Conservation (phyloP, 1,284 basidiomycete genomes). For the Thecaphora frezii region DNA sequence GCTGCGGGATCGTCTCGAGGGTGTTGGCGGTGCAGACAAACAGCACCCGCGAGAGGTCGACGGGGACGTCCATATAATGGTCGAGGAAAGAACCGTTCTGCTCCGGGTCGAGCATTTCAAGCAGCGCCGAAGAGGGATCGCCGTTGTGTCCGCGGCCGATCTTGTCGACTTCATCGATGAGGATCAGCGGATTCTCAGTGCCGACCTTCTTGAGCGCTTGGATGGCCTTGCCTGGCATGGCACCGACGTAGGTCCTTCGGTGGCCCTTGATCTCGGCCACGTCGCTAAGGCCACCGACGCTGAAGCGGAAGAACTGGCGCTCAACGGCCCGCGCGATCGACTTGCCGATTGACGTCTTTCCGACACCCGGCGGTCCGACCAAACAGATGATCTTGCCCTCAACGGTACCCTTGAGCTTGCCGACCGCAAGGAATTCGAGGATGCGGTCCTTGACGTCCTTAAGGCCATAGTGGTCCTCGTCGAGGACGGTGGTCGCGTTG, state of each 20-base stretch:
- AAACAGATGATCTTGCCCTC: slow-evolving; percentile 97
- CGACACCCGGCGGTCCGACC: slow-evolving; percentile 94
- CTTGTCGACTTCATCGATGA: slow-evolving; percentile 99
- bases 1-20: slow-evolving; percentile 93
- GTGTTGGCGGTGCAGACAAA: slow-evolving; percentile 82
- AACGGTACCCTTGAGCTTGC: slow-evolving; percentile 93
- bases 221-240: slow-evolving; percentile 92
- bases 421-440: slow-evolving; percentile 95
- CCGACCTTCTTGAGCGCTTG: slow-evolving; percentile 95
- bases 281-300: slow-evolving; percentile 92
- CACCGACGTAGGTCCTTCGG: slow-evolving; percentile 88
- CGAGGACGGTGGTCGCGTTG: slow-evolving; percentile 81
- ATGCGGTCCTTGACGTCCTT: slow-evolving; percentile 94
- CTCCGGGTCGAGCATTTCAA: slow-evolving; percentile 98
- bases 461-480: slow-evolving; percentile 95
- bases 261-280: slow-evolving; percentile 99
- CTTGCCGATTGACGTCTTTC: slow-evolving; percentile 84
- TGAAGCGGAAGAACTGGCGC: slow-evolving; percentile 91
- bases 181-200: slow-evolving; percentile 85
- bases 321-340: slow-evolving; percentile 85
- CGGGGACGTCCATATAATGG: slow-evolving; percentile 96
- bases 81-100: slow-evolving; percentile 95
- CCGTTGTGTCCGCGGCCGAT: slow-evolving; percentile 92
- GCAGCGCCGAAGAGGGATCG: slow-evolving; percentile 87
- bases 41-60: slow-evolving; percentile 90